Base-by-base conservation (phyloP, 176 grass and related monocot species). In the Carex pumila region DNA sequence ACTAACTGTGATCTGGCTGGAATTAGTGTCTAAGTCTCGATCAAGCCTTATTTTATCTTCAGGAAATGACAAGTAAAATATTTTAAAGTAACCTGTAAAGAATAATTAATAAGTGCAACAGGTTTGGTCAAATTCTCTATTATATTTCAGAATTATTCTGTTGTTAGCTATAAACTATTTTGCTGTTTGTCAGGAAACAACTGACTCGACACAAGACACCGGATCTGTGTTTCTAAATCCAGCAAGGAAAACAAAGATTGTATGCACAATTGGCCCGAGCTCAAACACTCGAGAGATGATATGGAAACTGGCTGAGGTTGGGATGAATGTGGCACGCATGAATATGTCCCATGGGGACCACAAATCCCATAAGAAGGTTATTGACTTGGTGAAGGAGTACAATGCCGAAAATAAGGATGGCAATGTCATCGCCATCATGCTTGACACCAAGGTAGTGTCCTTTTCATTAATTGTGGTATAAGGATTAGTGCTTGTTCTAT, bases 261-360 rank as follows among this genome's bases (percentile, higher is more conserved):
- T 98, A 9, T 98, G 95, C 89, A 98, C 95, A 34, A 98, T 98
- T 73, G 95, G 95, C 57, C 95, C 95, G 14, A 93, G 91, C n/a
- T 88, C 92, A 60, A 91, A 98, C 82, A 95, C 92, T 3, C 82
- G 86, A 0, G 92, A 98, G 81, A 95, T 95, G 95, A 91, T 98
- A 53, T 98, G 95, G 92, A 98, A 98, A 62, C 85, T 98, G 64
- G 95, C 95, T 65, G 95, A 95, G 79, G 84, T 83, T 62, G 95
- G 95, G 59, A 98, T 98, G 95, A 95, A 95, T 22, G 91, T 98
- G 62, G 95, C 95, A 2, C 88, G 95, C 7, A 58, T 98, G 13
- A 98, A 98, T 85, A 98, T 98, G 95, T 98, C 95, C 81, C 95
- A 98, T 85, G 95, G 95, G 56, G 95, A 98, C 86, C 91, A 98